Evolutionary conservation across 176 grass and related monocot genomes (phyloP).

Genomic region (Dactylis glomerata): DNA sequence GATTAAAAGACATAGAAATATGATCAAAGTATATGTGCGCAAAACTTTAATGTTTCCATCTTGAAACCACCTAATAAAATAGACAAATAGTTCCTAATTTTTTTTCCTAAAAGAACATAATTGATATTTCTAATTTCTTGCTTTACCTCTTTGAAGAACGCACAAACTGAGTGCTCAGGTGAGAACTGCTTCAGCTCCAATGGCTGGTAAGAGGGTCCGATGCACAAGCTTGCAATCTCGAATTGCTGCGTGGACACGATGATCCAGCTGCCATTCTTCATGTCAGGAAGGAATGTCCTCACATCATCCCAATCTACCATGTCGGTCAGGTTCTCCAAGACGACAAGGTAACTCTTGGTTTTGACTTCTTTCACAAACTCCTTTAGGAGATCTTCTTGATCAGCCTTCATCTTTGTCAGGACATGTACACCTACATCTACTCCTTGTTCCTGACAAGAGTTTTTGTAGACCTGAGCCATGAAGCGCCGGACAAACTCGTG

Average conservation of each 20-base stretch:
- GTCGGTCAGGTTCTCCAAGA: constrained; percentile 26
- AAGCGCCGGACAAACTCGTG: background rate
- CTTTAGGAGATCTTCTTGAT: background rate
- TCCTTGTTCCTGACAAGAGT: background rate
- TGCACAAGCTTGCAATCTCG: constrained; percentile 12
- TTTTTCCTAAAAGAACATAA: too few relatives aligned
- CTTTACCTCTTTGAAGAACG: background rate
- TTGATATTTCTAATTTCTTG: too few relatives aligned
- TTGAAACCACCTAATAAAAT: too few relatives aligned
- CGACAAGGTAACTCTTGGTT: constrained; percentile 7
- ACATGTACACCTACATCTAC: background rate
- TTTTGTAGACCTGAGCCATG: background rate
- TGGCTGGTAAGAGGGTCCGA: background rate
- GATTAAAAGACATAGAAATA: too few relatives aligned
- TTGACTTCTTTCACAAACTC: background rate
- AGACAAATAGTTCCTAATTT: too few relatives aligned
- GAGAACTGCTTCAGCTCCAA: background rate
- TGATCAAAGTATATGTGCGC: too few relatives aligned
- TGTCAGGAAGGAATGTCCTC: background rate
- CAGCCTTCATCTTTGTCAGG: background rate
- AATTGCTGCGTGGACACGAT: constrained; percentile 20
- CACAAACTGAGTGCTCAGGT: background rate
- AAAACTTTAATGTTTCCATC: too few relatives aligned
- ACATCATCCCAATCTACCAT: constrained; percentile 24
- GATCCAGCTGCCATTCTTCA: constrained; percentile 23